phyloP scores from a whole-genome alignment of 1,284 basidiomycete species.

The Moesziomyces antarcticus region DNA sequence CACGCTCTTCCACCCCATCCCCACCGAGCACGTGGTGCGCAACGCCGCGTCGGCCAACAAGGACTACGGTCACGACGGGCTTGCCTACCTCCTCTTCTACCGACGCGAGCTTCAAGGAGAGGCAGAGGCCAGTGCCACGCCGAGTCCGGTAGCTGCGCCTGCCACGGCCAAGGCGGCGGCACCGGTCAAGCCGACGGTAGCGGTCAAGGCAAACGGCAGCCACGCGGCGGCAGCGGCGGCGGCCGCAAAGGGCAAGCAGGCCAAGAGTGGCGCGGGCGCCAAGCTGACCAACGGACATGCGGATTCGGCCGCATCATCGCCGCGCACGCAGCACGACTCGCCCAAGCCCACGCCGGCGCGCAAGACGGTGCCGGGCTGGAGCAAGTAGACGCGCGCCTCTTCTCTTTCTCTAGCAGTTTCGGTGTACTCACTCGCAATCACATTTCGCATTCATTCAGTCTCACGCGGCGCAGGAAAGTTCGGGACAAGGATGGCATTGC shows the following conservation, averaged over 20 bases:
- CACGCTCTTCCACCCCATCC: slow-evolving; percentile 75
- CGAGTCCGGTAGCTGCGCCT: neutral
- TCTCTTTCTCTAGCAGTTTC: neutral
- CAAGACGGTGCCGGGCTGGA: slow-evolving; percentile 37
- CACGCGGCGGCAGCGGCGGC: slow-evolving; percentile 5
- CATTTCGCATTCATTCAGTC: slow-evolving; percentile 28
- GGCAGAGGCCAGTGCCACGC: slow-evolving; percentile 10
- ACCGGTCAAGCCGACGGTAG: neutral
- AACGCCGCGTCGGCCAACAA: slow-evolving; percentile 57
- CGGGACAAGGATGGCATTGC: neutral
- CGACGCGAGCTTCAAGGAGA: slow-evolving; percentile 62
- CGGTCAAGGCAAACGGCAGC: slow-evolving; percentile 11
- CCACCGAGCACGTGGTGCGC: slow-evolving; percentile 82
- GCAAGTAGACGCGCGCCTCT: slow-evolving; percentile 11
- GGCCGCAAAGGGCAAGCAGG: slow-evolving; percentile 18
- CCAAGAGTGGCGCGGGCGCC: slow-evolving; percentile 8
- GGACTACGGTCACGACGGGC: slow-evolving; percentile 57
- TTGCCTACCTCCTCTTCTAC: slow-evolving; percentile 92
- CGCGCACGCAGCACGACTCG: slow-evolving; percentile 18
- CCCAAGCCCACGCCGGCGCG: slow-evolving; percentile 13
- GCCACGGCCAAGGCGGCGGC: neutral
- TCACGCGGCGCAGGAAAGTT: neutral
- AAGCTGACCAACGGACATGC: slow-evolving; percentile 15
- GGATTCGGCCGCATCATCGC: slow-evolving; percentile 25
- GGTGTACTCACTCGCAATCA: neutral